Base-by-base conservation (phyloP, 352 stramenopile species). In the Globisporangium nodosum region DNA sequence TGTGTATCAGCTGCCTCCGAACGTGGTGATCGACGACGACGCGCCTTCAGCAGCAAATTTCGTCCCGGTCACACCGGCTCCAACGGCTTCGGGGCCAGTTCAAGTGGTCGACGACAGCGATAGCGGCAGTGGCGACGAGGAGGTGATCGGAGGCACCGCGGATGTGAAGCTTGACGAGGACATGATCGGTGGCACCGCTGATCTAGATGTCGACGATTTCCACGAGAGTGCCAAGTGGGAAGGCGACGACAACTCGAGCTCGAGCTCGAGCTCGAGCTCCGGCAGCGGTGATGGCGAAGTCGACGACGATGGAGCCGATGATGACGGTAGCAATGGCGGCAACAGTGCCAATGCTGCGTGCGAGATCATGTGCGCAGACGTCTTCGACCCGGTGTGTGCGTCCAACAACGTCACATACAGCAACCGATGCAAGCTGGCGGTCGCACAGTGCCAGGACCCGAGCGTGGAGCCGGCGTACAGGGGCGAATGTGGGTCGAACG, bases 341-440 rank as follows among this genome's bases (percentile, higher is more conserved):
- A 12, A 3, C 13, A 5, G 30, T 3, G 6, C 31, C 12, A 5
- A 49, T 12, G 15, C 33, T 42, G 24, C 50, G 50, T 49, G 30
- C 12, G 37, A 51, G 20, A 63, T 45, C 12, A 48, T 49, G 31
- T 68, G 63, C 31, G 18, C 52, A 13, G 27, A 27, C 20, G 47
- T 60, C n/a, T 62, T 56, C 13, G 54, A 52, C 0, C 64, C 60
- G 13, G 49, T 71, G 18, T 71, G 65, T 24, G 65, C 58, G 15
- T 52, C 61, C 4, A 49, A 71, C 57, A 54, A 49, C 27, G 37
- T 39, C 31, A 71, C 56, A 15, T 71, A 69, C 57, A 49, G 55
- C 59, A 46, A 63, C 49, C 2, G 40, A 49, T 50, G 42, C 58
- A 21, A 45, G 31, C 24, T 68, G 40, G 30, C 45, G 35, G 30